Evolutionary conservation across 2,329 filamentous ascomycete species (phyloP), one percentile per base, ranked within the genome.

Genomic region (Diaporthe sp.): DNA sequence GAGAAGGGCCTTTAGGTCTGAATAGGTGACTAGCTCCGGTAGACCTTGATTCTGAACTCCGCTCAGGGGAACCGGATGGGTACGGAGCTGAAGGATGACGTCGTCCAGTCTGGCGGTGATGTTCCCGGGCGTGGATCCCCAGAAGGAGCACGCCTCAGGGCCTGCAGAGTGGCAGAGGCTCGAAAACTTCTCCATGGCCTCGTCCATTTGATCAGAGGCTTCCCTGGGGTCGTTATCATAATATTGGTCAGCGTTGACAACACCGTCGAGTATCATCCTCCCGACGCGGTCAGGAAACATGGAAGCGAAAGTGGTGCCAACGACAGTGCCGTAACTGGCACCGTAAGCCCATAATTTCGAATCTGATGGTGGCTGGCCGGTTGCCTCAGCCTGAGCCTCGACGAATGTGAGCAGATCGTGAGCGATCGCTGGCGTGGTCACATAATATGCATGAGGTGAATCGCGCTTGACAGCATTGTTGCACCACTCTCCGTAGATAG

Each of bases 161-260:
- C 49, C 49, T 53, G 49, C 49, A 53, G n/a, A 53, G 49, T 53
- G 49, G n/a, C 49, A 53, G n/a, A 53, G 49, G 49, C 49, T 53
- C 5, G 49, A 53, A 25, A 53, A 53, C 49, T 25, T 53, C 49
- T 53, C 49, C 22, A 53, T 5, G n/a, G n/a, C n/a, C 49, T 10
- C 22, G 49, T 53, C 49, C 49, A 53, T 53, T 53, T 53, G 49
- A 53, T 53, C 49, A 53, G 49, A 53, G 22, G 49, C 49, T 10
- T 25, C 49, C 49, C n/a, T 53, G 12, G 12, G 15, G 49, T 53
- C 49, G 49, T 53, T 53, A 53, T 53, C 49, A 25, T 53, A 53
- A 53, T 53, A 19, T n/a, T 49, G 46, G 46, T 49, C 46, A 49
- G 46, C 46, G 46, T 49, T 49, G 46, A 49, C 46, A 15, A 49